Conservation (phyloP, 371 early-diverging fungal species). For the Mucor plumbeus region DNA sequence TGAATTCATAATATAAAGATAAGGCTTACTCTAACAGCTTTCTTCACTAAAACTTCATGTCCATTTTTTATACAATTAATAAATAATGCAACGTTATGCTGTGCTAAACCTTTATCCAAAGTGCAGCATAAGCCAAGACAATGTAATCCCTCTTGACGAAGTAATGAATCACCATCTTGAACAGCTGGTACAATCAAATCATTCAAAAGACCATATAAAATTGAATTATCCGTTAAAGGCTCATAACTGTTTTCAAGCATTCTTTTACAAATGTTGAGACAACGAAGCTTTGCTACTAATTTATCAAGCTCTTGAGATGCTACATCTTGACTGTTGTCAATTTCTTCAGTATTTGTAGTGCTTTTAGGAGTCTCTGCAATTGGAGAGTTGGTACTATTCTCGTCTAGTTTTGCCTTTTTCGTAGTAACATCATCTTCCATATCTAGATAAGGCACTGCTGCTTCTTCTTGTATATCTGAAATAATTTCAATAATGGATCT, state of each 20-base stretch:
- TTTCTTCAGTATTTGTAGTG: neutral
- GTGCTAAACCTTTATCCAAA: constrained; percentile 62
- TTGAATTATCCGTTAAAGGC: constrained; percentile 72
- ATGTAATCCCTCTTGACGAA: constrained; percentile 79
- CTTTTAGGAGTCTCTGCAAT: neutral
- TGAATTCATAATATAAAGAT: neutral
- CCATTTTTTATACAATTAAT: constrained; percentile 48
- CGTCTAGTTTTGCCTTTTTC: constrained; percentile 25
- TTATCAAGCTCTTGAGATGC: constrained; percentile 2
- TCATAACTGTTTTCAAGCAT: constrained; percentile 76
- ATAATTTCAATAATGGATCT: constrained; percentile 81
- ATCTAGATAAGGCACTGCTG: neutral
- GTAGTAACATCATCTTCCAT: constrained; percentile 12
- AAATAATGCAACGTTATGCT: constrained; percentile 54
- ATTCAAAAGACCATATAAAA: constrained; percentile 79
- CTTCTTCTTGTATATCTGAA: constrained; percentile 49
- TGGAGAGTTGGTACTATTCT: neutral
- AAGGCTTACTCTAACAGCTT: constrained; percentile 47
- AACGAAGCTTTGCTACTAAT: constrained; percentile 39
- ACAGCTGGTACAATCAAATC: constrained; percentile 83
- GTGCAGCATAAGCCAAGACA: constrained; percentile 82
- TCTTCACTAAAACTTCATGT: constrained; percentile 49
- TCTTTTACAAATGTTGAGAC: constrained; percentile 73
- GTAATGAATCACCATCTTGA: constrained; percentile 66
- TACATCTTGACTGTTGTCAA: neutral